phyloP scores from a whole-genome alignment of 805 yeast species.

The Myxozyma vanderwaltii region DNA sequence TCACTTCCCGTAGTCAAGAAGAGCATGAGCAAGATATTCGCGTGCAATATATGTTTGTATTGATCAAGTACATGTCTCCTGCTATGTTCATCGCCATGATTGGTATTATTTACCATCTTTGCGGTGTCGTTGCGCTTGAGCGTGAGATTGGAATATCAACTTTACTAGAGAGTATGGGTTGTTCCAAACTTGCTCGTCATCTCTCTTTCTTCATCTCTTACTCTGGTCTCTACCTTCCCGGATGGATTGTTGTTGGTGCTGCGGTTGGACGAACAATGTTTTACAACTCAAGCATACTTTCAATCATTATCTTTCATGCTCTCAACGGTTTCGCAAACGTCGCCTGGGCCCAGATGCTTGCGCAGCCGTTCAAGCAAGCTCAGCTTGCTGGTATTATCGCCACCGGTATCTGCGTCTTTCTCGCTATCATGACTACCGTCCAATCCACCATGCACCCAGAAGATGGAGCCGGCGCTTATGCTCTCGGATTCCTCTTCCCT shows the following conservation, averaged over 20 bases:
- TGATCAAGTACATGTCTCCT: constrained; percentile 41
- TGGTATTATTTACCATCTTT: constrained; percentile 44
- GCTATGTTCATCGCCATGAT: constrained; percentile 44
- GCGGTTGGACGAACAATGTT: constrained; percentile 36
- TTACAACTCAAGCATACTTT: constrained; percentile 36
- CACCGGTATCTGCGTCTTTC: constrained; percentile 40
- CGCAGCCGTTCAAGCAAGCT: constrained; percentile 40
- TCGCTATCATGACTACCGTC: constrained; percentile 42
- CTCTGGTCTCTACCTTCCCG: constrained; percentile 40
- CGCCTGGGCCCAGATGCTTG: constrained; percentile 41
- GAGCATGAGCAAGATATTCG: constrained; percentile 38
- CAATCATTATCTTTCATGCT: constrained; percentile 40
- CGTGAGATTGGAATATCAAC: constrained; percentile 42
- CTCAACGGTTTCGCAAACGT: constrained; percentile 41
- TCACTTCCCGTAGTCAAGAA: constrained; percentile 38
- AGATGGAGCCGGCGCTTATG: constrained; percentile 38
- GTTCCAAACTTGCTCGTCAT: constrained; percentile 37
- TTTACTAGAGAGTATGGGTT: constrained; percentile 42
- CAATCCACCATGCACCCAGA: constrained; percentile 38
- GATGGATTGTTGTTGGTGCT: constrained; percentile 42
- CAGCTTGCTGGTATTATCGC: constrained; percentile 43
- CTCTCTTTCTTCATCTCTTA: constrained; percentile 40
- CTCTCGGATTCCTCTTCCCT: constrained; percentile 41
- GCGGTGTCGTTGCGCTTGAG: constrained; percentile 43
- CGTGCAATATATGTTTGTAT: constrained; percentile 37